Percentiles rank a stretch among this genome's conserved stretches.
Evolutionary conservation across 805 yeast species (phyloP).

Genomic region (Jamesozyma gamospora): DNA sequence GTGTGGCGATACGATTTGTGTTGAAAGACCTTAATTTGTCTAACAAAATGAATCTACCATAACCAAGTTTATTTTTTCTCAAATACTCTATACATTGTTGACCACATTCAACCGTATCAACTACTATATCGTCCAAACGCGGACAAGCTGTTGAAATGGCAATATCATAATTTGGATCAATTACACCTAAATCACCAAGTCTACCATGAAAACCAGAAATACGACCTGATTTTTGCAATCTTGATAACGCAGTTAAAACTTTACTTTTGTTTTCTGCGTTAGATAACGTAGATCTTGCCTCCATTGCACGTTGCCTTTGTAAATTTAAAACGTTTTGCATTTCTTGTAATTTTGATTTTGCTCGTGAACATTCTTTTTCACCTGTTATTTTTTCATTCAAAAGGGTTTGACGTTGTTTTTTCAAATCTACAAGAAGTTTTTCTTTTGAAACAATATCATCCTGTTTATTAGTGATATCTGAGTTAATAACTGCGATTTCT

Average conservation of each 20-base stretch:
- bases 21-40: conserved; percentile 61
- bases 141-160: conserved; percentile 95
- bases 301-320: conserved; percentile 53
- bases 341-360: conserved; percentile 39
- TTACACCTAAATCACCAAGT: conserved; percentile 84
- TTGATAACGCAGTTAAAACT: conserved; percentile 58
- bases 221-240: conserved; percentile 70
- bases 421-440: conserved; percentile 35
- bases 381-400: conserved; percentile 50
- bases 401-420: conserved; percentile 40
- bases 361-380: conserved; percentile 42
- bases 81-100: conserved; percentile 73
- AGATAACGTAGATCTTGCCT: conserved; percentile 51
- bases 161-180: conserved; percentile 79
- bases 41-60: conserved; percentile 77
- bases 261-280: conserved; percentile 58
- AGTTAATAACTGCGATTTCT: conserved; percentile 37
- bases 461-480: conserved; percentile 36
- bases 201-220: conserved; percentile 82
- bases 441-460: conserved; percentile 43
- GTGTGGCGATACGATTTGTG: conserved; percentile 51
- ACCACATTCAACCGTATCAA: conserved; percentile 65
- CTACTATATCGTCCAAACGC: conserved; percentile 85
- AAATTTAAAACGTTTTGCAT: conserved; percentile 45
- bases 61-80: conserved; percentile 74